Conservation (phyloP, 2,329 filamentous ascomycete genomes). For the Fusarium sp. region DNA sequence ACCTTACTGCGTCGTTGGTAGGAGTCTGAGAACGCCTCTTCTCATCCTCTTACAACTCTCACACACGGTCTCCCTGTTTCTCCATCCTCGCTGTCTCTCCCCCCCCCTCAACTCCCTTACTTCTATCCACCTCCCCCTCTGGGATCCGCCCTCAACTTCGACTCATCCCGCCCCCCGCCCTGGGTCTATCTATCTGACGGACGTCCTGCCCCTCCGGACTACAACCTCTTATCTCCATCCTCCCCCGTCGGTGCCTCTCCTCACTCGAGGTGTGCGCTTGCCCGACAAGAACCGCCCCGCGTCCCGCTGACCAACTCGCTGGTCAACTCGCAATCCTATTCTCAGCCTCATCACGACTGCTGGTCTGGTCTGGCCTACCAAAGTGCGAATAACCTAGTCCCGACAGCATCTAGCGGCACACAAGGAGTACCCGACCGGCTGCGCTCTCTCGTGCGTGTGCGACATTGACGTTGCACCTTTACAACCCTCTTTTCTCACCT, state of each 20-base stretch:
- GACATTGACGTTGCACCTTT: constrained; percentile 28
- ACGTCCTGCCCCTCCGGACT: constrained; percentile 21
- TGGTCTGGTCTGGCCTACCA: constrained; percentile 21
- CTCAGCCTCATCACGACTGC: constrained; percentile 41
- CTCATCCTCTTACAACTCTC: constrained; percentile 39
- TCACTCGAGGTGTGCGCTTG: constrained; percentile 28
- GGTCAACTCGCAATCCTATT: constrained; percentile 38
- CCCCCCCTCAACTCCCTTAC: constrained; percentile 25
- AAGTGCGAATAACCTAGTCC: constrained; percentile 29
- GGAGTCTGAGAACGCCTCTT: constrained; percentile 41
- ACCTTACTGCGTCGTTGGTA: constrained; percentile 29
- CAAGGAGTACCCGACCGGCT: constrained; percentile 31
- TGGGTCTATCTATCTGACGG: neutral
- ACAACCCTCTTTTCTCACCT: constrained; percentile 19
- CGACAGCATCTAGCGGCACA: constrained; percentile 27
- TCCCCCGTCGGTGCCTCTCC: constrained; percentile 5
- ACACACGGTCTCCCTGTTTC: constrained; percentile 30
- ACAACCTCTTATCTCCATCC: constrained; percentile 39
- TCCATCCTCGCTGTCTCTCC: constrained; percentile 32
- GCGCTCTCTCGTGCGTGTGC: constrained; percentile 34
- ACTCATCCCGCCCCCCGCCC: constrained; percentile 20
- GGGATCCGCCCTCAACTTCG: constrained; percentile 32
- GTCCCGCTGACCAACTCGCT: constrained; percentile 23
- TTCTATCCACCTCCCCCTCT: constrained; percentile 27
- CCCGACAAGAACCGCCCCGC: constrained; percentile 39